Percentiles rank a stretch among this genome's conserved stretches.
Evolutionary conservation across 352 stramenopile species (phyloP).

Genomic region (Pythium coloratum): DNA sequence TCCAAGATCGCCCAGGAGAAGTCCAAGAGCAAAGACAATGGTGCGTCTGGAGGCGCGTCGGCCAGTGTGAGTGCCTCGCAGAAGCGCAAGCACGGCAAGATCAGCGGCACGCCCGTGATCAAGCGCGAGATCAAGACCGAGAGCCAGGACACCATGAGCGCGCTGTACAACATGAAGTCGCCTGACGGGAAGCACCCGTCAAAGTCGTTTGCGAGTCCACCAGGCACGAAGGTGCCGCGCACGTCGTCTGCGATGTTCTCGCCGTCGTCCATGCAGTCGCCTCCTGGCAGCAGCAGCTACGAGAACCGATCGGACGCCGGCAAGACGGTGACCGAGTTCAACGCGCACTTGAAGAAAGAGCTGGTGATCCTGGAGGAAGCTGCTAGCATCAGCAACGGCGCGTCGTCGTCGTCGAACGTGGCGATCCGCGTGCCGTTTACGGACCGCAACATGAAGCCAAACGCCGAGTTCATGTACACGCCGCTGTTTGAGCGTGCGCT

Average conservation of each 20-base stretch:
- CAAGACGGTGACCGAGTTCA: slow-evolving; percentile 81
- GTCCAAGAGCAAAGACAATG: slow-evolving; percentile 39
- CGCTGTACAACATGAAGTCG: slow-evolving; percentile 74
- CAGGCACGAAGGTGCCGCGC: slow-evolving; percentile 58
- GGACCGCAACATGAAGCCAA: slow-evolving; percentile 57
- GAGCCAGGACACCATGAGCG: slow-evolving; percentile 49
- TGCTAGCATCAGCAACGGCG: neutral
- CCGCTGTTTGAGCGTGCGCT: slow-evolving; percentile 74
- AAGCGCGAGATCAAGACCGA: slow-evolving; percentile 66
- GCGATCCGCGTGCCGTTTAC: slow-evolving; percentile 43
- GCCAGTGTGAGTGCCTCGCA: slow-evolving; percentile 18
- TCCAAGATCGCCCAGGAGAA: slow-evolving; percentile 68
- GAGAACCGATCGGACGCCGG: slow-evolving; percentile 76
- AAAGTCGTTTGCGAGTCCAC: slow-evolving; percentile 60
- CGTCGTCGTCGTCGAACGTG: slow-evolving; percentile 5
- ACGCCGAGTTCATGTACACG: slow-evolving; percentile 84
- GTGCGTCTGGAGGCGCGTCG: neutral
- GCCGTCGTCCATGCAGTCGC: slow-evolving; percentile 70
- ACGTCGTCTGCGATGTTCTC: slow-evolving; percentile 73
- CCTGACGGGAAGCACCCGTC: slow-evolving; percentile 60
- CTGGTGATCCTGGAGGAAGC: slow-evolving; percentile 31
- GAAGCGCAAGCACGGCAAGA: slow-evolving; percentile 58
- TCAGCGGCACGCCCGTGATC: slow-evolving; percentile 53
- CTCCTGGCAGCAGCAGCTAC: slow-evolving; percentile 61
- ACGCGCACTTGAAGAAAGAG: slow-evolving; percentile 65